Evolutionary conservation across 352 stramenopile genomes (phyloP).

Genomic region (Phytopythium boreale): DNA sequence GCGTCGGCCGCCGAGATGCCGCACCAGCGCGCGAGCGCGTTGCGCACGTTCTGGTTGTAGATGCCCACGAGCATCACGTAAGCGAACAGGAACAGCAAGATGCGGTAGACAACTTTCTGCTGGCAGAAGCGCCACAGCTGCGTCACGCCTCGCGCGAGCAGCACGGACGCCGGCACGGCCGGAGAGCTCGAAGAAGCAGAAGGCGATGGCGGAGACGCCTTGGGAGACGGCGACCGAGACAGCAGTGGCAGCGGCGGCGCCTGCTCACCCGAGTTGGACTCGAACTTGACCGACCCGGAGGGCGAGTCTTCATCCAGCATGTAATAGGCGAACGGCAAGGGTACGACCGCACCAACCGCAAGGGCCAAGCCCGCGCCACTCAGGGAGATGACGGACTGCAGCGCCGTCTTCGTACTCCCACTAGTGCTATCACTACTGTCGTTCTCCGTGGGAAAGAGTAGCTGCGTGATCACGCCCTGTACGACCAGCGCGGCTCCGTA

Average conservation of each 20-base stretch:
- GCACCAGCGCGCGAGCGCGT: constrained; percentile 35
- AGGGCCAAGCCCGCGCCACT: constrained; percentile 18
- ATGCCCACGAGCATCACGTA: constrained; percentile 34
- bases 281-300: constrained; percentile 6
- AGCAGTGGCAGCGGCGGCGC: background rate
- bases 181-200: background rate
- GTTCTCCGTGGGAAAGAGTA: constrained; percentile 20
- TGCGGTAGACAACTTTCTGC: constrained; percentile 48
- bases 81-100: constrained; percentile 45
- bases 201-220: background rate
- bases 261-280: background rate
- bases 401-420: background rate
- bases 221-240: background rate
- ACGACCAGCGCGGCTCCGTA: constrained; percentile 26
- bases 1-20: constrained; percentile 17
- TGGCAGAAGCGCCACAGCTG: constrained; percentile 55
- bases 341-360: constrained; percentile 11
- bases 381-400: constrained; percentile 22
- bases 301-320: constrained; percentile 36
- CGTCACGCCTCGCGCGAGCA: constrained; percentile 19
- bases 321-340: constrained; percentile 29
- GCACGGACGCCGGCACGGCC: constrained; percentile 1
- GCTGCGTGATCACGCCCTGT: constrained; percentile 22
- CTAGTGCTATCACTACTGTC: constrained; percentile 5
- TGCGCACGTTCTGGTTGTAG: constrained; percentile 31